Evolutionary conservation across 2,329 filamentous ascomycete genomes (phyloP).

Genomic region (Phialocephala subalpina): DNA sequence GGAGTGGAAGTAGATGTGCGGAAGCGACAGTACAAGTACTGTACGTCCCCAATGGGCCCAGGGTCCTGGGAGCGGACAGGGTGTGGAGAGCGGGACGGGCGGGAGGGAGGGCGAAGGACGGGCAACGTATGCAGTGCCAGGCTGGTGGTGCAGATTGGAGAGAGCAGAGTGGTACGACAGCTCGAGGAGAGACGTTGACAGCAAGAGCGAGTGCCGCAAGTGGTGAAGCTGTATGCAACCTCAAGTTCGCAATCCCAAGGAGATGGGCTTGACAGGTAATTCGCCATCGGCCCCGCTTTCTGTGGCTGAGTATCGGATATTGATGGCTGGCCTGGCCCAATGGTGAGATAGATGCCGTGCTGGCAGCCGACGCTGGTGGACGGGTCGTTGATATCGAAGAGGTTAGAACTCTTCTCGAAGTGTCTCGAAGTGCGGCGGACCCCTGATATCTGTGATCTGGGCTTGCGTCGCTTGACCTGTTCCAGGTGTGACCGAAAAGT

Average conservation of each 20-base stretch:
- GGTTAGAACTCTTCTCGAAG: not conserved
- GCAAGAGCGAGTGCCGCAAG: too few relatives aligned
- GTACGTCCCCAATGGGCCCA: not conserved
- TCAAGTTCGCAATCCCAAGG: not conserved
- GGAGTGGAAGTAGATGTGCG: not conserved
- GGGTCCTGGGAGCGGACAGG: not conserved
- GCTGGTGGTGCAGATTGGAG: not conserved
- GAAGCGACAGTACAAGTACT: not conserved
- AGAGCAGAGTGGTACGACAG: not conserved
- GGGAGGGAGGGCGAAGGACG: not conserved
- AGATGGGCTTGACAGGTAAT: not conserved
- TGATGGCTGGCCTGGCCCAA: not conserved
- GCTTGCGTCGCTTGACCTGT: not conserved
- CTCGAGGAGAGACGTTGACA: too few relatives aligned
- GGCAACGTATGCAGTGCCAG: not conserved
- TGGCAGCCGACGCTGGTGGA: not conserved
- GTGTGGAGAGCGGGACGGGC: conserved; percentile 8
- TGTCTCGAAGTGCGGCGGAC: not conserved
- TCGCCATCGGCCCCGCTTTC: conserved; percentile 3
- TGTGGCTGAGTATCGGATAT: not conserved
- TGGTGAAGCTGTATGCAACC: not conserved
- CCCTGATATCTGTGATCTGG: too few relatives aligned
- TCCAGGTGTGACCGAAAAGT: not conserved
- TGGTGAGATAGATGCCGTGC: not conserved
- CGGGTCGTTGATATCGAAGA: not conserved